phyloP scores from a whole-genome alignment of 2,329 filamentous ascomycete species.

The Tolypocladium tundrense region DNA sequence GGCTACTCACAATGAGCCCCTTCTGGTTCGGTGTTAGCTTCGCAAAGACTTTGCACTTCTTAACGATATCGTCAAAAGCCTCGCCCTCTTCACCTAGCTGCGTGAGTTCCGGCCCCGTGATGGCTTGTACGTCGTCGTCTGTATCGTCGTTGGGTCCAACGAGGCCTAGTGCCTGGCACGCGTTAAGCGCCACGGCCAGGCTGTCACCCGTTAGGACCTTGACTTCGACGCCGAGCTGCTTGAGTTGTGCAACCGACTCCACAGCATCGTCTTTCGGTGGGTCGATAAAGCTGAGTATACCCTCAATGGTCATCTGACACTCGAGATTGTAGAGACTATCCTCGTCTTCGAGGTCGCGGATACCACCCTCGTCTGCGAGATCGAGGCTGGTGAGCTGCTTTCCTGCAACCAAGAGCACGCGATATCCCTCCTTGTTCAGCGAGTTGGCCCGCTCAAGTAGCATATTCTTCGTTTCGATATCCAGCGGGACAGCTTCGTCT shows the following conservation, averaged over 20 bases:
- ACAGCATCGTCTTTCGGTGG: slow-evolving; percentile 18
- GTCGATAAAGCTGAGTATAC: slow-evolving; percentile 17
- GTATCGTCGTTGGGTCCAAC: slow-evolving; percentile 5
- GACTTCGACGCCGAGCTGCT: slow-evolving; percentile 13
- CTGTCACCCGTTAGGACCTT: slow-evolving; percentile 18
- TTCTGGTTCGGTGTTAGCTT: slow-evolving; percentile 17
- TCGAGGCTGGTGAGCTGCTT: slow-evolving; percentile 5
- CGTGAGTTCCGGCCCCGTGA: slow-evolving; percentile 12
- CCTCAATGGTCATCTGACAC: slow-evolving; percentile 13
- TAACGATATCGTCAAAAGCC: slow-evolving; percentile 11
- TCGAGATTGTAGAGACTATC: slow-evolving; percentile 12
- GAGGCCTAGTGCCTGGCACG: slow-evolving; percentile 13
- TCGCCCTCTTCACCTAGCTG: slow-evolving; percentile 7
- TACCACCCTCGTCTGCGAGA: neutral
- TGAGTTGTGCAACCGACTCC: slow-evolving; percentile 12
- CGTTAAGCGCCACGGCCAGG: slow-evolving; percentile 15
- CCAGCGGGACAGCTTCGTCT: slow-evolving; percentile 7
- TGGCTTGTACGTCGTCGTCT: slow-evolving; percentile 10
- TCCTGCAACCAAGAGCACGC: slow-evolving; percentile 12
- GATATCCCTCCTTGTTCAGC: slow-evolving; percentile 11
- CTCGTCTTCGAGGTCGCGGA: slow-evolving; percentile 6
- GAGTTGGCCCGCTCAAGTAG: slow-evolving; percentile 7
- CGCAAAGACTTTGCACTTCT: slow-evolving; percentile 15
- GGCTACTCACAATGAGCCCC: slow-evolving; percentile 10
- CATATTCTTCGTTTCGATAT: slow-evolving; percentile 5